Base-by-base conservation (phyloP, 495 filamentous ascomycete genomes). In the Aspergillus leporis region DNA sequence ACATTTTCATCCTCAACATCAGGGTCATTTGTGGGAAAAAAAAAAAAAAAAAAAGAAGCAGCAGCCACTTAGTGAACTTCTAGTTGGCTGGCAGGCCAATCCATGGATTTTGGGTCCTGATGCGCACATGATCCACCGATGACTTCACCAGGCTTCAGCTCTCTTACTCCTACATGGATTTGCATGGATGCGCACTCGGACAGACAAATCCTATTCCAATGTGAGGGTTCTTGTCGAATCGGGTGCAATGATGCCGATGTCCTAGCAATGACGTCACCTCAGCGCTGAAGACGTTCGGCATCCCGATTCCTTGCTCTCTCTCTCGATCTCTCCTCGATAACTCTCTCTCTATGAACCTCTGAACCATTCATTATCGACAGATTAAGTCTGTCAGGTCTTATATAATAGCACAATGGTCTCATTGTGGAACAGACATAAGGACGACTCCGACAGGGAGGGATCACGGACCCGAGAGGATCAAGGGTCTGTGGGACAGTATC, bases 341-440 rank as follows among this genome's bases (percentile, higher is more conserved):
- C 10, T 2, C 10, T 14, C 34, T 1, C 34, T 36, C 34, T 36
- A 14, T 22, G 21, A 22, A 22, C 25, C 48, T 36, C 41, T 55
- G 18, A 32, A 28, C 18, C 3, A 34, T 41, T 46, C 23, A 13
- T 56, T 21, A 18, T 23, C 38, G 30, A 52, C 18, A 21, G n/a
- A 2, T 22, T 9, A 38, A 25, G 34, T 13, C 31, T 13, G 21
- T 38, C 31, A 13, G 23, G 2, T 22, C 21, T 30, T 25, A 43
- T 28, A 56, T 21, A 32, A 45, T 19, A 36, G 6, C 14, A 62
- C 30, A 5, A 82, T 82, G 79, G 70, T 68, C 16, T 75, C 74
- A 46, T 66, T 85, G 41, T 86, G 81, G 81, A 73, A 68, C 36
- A 60, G 30, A 21, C 48, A 47, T n/a, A 57, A 48, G 14, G 54